Base-by-base conservation (phyloP, 2,329 filamentous ascomycete species). In the Scedosporium minutisporum region DNA sequence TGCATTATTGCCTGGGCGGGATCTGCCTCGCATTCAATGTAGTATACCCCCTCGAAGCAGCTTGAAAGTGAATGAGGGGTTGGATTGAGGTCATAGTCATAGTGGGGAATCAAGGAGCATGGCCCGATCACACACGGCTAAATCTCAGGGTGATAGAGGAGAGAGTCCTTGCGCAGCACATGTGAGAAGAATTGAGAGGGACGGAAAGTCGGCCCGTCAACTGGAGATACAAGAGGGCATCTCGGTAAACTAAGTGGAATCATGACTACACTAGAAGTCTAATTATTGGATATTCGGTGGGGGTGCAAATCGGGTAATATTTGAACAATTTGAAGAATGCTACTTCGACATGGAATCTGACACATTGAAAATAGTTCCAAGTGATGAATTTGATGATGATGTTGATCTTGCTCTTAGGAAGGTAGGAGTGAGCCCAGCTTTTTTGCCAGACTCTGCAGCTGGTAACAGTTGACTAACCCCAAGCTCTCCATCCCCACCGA, bases 111-210 rank as follows among this genome's bases (percentile, higher is more conserved):
- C 42, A 41, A 16, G 46, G 59, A 55, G 46, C 21, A 55, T 61
- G 18, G 18, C 25, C 59, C 59, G 59, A 55, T 18, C 6, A 48
- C n/a, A 60, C 25, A 33, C 60, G 60, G 60, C 60, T 61, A 61
- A 61, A 61, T 58, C 55, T n/a, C n/a, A 58, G 55, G 3, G 33
- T 41, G 55, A 53, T 53, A 38, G 33, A 38, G 44, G 38, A 14
- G 21, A n/a, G 23, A 14, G 29, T 29, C n/a, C 25, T n/a, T 53
- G 44, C 44, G 16, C n/a, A 21, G 16, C 44, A 18, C n/a, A 48
- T 48, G 44, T 21, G 18, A n/a, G 18, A 18, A 21, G 44, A n/a
- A 18, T 48, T 48, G 44, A 23, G 44, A 48, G 16, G n/a, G 44
- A 21, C 16, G n/a, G 21, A n/a, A 23, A 29, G 21, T 29, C 29